Evolutionary conservation across 164 flowering plant species (phyloP).

Genomic region (Warburgia ugandensis): DNA sequence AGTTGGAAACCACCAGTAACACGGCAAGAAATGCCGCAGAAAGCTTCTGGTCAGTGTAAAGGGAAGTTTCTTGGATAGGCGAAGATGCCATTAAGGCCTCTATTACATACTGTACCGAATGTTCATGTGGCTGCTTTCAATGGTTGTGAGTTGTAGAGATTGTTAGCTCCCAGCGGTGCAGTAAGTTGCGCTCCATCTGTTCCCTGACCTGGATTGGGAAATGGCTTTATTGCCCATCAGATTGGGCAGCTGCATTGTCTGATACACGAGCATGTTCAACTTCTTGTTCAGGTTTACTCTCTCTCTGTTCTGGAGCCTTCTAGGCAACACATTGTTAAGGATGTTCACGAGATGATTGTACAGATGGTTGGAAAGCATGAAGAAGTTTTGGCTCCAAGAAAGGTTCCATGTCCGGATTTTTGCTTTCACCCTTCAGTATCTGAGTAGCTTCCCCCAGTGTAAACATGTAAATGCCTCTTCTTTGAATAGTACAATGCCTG

Average conservation of each 20-base stretch:
- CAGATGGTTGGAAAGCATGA: slow-evolving; percentile 58
- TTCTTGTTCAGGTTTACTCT: slow-evolving; percentile 81
- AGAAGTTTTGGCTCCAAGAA: slow-evolving; percentile 42
- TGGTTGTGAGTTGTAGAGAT: slow-evolving; percentile 10
- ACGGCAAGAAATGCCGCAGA: slow-evolving; percentile 60
- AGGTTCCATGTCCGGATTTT: slow-evolving; percentile 44
- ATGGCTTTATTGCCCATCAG: slow-evolving; percentile 69
- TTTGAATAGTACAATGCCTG: slow-evolving; percentile 10
- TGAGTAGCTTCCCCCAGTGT: slow-evolving; percentile 19
- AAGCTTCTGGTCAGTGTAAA: slow-evolving; percentile 20
- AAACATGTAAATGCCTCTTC: too few species aligned
- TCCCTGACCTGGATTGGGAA: slow-evolving; percentile 21
- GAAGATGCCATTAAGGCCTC: slow-evolving; percentile 64
- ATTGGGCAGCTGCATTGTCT: slow-evolving; percentile 80
- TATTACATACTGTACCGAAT: slow-evolving; percentile 42
- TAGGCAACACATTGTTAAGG: slow-evolving; percentile 50
- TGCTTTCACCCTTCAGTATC: slow-evolving; percentile 58
- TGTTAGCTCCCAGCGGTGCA: slow-evolving; percentile 1
- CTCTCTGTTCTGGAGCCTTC: slow-evolving; percentile 71
- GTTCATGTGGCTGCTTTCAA: slow-evolving; percentile 23
- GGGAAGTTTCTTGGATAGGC: slow-evolving; percentile 33
- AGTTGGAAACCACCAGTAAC: slow-evolving; percentile 50
- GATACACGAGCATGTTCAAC: slow-evolving; percentile 89
- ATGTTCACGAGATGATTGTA: slow-evolving; percentile 44
- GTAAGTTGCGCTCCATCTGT: slow-evolving; percentile 13